A percentile compares a stretch with the other conserved stretches of the same genome.
phyloP scores from a whole-genome alignment of 129 eudicot genomes.

The Ambrosia artemisiifolia region DNA sequence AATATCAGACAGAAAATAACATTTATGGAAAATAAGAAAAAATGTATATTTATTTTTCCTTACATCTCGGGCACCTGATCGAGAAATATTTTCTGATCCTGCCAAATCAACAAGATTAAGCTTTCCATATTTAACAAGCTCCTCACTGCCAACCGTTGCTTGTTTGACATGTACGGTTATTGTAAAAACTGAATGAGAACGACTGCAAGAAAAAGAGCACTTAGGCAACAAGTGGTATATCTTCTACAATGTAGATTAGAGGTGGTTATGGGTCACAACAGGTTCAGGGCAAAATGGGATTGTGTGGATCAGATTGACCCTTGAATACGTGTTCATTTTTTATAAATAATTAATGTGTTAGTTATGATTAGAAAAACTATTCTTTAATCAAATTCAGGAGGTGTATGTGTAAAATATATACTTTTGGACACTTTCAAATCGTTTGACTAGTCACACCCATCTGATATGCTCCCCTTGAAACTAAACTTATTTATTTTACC shows the following conservation, averaged over 20 bases:
- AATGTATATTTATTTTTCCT: constrained; percentile 1
- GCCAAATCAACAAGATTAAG: constrained; percentile 95
- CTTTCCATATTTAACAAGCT: constrained; percentile 85
- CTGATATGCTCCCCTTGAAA: background rate
- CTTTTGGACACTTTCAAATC: background rate
- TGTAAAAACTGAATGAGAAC: constrained; percentile 89
- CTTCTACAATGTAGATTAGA: background rate
- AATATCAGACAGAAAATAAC: constrained; percentile 1
- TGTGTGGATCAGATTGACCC: background rate
- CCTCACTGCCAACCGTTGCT: constrained; percentile 62
- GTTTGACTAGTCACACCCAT: background rate
- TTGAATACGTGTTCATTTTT: background rate
- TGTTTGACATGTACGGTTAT: constrained; percentile 82
- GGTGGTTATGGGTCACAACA: background rate
- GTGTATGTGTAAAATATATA: background rate
- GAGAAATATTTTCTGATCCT: constrained; percentile 84
- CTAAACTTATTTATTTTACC: background rate
- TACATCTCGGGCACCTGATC: constrained; percentile 87
- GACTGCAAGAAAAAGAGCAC: constrained; percentile 45
- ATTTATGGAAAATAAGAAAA: background rate
- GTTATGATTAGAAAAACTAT: background rate
- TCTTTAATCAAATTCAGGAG: background rate
- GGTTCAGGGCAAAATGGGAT: background rate
- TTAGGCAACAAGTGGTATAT: constrained; percentile 11
- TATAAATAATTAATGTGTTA: background rate